Conservation (phyloP, 2,329 filamentous ascomycete genomes). For the Cercospora sesami region DNA sequence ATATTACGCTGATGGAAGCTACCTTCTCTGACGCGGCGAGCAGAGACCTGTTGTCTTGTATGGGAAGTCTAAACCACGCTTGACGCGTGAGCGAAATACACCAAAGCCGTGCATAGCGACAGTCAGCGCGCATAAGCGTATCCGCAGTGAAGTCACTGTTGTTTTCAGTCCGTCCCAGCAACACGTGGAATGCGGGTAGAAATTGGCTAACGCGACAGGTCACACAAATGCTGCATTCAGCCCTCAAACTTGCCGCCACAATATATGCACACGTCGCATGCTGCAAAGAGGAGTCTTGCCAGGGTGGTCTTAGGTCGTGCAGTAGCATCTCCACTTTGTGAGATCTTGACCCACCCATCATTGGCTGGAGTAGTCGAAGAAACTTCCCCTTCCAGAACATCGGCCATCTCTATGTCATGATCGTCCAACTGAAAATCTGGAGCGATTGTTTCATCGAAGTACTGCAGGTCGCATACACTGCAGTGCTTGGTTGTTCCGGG, state of each 20-base stretch:
- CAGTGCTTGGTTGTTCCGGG: conserved; percentile 57
- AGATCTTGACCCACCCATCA: conserved; percentile 23
- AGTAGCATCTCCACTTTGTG: conserved; percentile 21
- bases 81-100: background rate
- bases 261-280: conserved; percentile 41
- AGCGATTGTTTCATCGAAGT: conserved; percentile 47
- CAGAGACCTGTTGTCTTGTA: background rate
- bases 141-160: conserved; percentile 14
- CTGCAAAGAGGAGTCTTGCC: conserved; percentile 38
- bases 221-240: conserved; percentile 24
- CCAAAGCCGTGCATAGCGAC: background rate
- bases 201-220: conserved; percentile 22
- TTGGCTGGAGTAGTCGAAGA: conserved; percentile 14
- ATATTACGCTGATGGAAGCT: background rate
- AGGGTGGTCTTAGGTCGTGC: conserved; percentile 29
- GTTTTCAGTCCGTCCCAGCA: conserved; percentile 23
- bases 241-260: conserved; percentile 43
- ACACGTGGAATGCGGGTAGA: conserved; percentile 31
- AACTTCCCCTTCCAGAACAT: conserved; percentile 14
- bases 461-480: conserved; percentile 53
- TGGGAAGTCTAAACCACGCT: background rate
- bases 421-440: conserved; percentile 9
- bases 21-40: background rate
- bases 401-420: conserved; percentile 18
- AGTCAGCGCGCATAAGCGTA: conserved; percentile 12